Evolutionary conservation across 768 basidiomycete species (phyloP).

Genomic region (Filobasidium floriforme): DNA sequence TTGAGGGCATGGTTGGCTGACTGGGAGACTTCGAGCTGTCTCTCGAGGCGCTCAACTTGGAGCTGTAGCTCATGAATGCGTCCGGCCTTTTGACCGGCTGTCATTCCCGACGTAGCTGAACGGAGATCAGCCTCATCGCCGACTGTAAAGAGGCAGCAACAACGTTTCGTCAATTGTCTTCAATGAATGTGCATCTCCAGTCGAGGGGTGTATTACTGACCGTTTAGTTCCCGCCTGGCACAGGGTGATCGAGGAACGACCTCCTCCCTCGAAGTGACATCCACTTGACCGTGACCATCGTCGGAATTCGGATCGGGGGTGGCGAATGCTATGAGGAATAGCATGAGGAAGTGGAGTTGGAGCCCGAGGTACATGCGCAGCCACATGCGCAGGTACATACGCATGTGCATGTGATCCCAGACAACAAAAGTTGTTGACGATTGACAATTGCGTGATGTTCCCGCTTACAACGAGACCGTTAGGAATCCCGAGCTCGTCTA

Average conservation of each 20-base stretch:
- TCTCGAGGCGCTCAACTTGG: background rate
- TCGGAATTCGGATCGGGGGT: background rate
- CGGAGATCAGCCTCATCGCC: background rate
- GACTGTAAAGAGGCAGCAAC: background rate
- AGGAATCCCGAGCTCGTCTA: too few relatives aligned
- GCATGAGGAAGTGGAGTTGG: background rate
- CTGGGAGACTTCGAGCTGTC: background rate
- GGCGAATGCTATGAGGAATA: background rate
- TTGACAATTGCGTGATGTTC: background rate
- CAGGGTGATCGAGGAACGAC: background rate
- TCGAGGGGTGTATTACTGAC: background rate
- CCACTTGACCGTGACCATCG: background rate
- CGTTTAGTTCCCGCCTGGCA: background rate
- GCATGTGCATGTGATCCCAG: background rate
- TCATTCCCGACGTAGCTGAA: background rate
- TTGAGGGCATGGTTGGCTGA: background rate
- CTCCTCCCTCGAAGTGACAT: background rate
- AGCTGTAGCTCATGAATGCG: background rate
- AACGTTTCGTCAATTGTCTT: background rate
- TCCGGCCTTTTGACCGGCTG: background rate
- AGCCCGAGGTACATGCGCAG: background rate
- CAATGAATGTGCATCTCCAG: background rate
- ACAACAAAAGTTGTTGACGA: conserved; percentile 1
- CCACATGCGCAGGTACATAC: too few relatives aligned
- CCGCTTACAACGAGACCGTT: background rate